These are phyloP conservation scores for Yueomyces sinensis DNA, from an alignment of 805 yeast genomes.

Conservation along the genomic window DNA sequence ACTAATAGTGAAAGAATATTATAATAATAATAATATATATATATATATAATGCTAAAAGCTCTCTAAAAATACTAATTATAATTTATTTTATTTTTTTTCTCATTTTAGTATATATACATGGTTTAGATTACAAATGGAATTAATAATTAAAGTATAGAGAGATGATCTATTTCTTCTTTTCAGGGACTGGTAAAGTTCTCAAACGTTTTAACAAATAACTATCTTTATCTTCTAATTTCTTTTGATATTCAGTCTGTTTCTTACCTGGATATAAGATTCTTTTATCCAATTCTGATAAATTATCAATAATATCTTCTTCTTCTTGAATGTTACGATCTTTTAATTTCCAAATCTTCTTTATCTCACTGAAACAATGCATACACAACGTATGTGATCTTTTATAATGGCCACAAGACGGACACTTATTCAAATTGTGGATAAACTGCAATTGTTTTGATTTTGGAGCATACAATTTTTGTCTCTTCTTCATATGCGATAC, in stretches of 20 bases:
- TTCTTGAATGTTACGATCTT: slow-evolving; percentile 19
- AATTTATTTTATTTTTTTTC: no score
- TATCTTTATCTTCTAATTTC: slow-evolving; percentile 37
- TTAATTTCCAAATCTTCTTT: slow-evolving; percentile 61
- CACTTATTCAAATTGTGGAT: slow-evolving; percentile 73
- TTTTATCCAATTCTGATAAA: slow-evolving; percentile 44
- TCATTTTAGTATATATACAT: no score
- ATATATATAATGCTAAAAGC: no score
- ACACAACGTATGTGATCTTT: slow-evolving; percentile 82
- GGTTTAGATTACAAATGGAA: no score
- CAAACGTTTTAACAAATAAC: slow-evolving; percentile 42
- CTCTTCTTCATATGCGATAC: slow-evolving; percentile 78
- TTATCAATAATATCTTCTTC: no score
- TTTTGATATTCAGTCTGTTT: slow-evolving; percentile 32
- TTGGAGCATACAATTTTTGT: slow-evolving; percentile 71
- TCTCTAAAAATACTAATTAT: no score
- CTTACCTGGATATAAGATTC: slow-evolving; percentile 65
- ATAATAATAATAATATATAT: background rate
- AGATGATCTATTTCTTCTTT: slow-evolving; percentile 7
- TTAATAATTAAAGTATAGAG: no score
- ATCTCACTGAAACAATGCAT: slow-evolving; percentile 86
- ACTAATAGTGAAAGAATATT: slow-evolving; percentile 10
- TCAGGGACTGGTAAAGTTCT: slow-evolving; percentile 40
- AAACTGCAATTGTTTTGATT: slow-evolving; percentile 65
- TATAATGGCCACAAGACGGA: slow-evolving; percentile 89